Percentiles rank a stretch among this genome's conserved stretches.
These are phyloP conservation scores for Vigna nakashimae DNA, from an alignment of 306 rosid genomes.

Conservation along the genomic window DNA sequence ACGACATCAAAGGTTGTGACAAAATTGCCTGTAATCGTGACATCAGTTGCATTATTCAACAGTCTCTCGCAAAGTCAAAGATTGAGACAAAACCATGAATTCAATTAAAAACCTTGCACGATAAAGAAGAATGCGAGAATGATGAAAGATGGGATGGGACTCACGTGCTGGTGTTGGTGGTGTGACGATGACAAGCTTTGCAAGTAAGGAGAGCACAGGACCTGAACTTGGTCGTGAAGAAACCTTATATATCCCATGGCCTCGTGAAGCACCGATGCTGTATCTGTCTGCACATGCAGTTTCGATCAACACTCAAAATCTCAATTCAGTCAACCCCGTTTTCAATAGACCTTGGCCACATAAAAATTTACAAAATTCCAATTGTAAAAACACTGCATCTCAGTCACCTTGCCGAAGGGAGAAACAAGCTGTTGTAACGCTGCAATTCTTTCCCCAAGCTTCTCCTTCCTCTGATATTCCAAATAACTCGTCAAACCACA, in stretches of 20 bases:
- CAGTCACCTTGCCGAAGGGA: constrained; percentile 89
- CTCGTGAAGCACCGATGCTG: constrained; percentile 95
- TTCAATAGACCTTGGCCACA: not conserved
- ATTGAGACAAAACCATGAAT: not conserved
- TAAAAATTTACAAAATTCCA: not conserved
- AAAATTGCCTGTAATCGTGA: not conserved
- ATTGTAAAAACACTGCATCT: not conserved
- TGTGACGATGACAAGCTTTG: constrained; percentile 53
- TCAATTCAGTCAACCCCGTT: constrained; percentile 13
- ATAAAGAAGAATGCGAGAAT: constrained; percentile 29
- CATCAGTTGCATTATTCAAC: not conserved
- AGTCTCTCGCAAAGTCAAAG: not conserved
- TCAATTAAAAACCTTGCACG: not conserved
- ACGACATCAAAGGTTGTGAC: not conserved
- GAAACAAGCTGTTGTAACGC: constrained; percentile 91
- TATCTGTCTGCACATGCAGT: constrained; percentile 78
- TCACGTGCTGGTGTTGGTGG: constrained; percentile 50
- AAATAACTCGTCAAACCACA: constrained; percentile 4
- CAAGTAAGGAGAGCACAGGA: constrained; percentile 84
- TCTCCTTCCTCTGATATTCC: constrained; percentile 72
- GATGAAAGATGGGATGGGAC: constrained; percentile 34
- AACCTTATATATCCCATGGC: constrained; percentile 92
- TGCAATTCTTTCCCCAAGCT: constrained; percentile 79
- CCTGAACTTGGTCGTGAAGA: constrained; percentile 90
- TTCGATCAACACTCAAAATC: constrained; percentile 33